phyloP scores from a whole-genome alignment of 371 early-diverging fungal species.

The Saksenaea oblongispora region DNA sequence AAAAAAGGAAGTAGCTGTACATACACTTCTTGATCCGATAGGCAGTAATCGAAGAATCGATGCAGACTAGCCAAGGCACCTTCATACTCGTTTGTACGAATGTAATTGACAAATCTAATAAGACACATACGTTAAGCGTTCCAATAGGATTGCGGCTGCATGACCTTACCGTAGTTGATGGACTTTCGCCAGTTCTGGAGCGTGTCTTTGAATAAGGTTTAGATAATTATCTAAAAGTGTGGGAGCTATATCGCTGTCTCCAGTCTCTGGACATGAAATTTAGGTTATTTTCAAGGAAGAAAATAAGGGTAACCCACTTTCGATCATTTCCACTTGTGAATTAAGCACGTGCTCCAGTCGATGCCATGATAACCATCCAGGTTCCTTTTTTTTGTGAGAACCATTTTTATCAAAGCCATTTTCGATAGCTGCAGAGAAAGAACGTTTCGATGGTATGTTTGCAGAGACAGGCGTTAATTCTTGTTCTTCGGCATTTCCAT shows the following conservation, averaged over 20 bases:
- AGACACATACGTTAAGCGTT: not conserved
- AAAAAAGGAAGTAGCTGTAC: not conserved
- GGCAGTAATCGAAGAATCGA: conserved; percentile 31
- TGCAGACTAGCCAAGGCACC: conserved; percentile 32
- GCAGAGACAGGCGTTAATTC: not conserved
- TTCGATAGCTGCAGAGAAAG: not conserved
- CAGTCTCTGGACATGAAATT: conserved; percentile 19
- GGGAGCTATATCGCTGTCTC: conserved; percentile 27
- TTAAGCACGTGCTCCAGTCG: conserved; percentile 29
- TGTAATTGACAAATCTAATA: conserved; percentile 34
- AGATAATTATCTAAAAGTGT: conserved; percentile 27
- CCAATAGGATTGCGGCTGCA: not conserved
- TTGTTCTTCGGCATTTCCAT: conserved; percentile 3
- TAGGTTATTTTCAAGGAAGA: not conserved
- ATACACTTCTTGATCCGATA: conserved; percentile 33
- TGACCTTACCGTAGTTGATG: conserved; percentile 31
- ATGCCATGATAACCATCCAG: conserved; percentile 33
- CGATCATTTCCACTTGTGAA: conserved; percentile 33
- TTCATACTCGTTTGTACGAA: conserved; percentile 40
- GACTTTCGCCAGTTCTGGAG: conserved; percentile 22
- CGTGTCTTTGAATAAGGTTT: conserved; percentile 26
- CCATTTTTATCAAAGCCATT: not conserved
- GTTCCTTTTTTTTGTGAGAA: not conserved
- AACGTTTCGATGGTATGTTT: not conserved
- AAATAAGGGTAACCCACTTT: conserved; percentile 17